A percentile compares a stretch with the other conserved stretches of the same genome.
Conservation (phyloP, 768 basidiomycete species). For the Termitomyces titanicus region DNA sequence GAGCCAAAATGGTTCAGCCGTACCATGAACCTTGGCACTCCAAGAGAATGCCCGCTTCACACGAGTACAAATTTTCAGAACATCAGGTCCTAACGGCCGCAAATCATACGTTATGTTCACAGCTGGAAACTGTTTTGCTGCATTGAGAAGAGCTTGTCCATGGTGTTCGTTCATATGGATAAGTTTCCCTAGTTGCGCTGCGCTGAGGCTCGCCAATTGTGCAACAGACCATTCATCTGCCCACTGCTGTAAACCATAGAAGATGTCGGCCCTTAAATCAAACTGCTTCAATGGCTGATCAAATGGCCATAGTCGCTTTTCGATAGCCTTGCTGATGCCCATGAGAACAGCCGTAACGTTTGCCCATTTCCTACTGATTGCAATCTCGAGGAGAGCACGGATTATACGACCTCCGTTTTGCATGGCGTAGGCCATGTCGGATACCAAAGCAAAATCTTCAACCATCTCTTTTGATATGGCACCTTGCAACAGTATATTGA, state of each 20-base stretch:
- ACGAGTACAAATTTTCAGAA: slow-evolving; percentile 70
- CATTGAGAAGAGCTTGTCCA: slow-evolving; percentile 72
- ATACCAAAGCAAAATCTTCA: slow-evolving; percentile 95
- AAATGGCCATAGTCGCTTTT: slow-evolving; percentile 92
- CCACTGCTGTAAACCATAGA: slow-evolving; percentile 76
- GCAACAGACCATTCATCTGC: slow-evolving; percentile 76
- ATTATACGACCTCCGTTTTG: slow-evolving; percentile 95
- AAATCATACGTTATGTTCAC: slow-evolving; percentile 62
- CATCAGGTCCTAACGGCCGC: slow-evolving; percentile 79
- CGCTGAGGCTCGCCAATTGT: slow-evolving; percentile 66
- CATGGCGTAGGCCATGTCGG: slow-evolving; percentile 90
- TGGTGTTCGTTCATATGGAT: slow-evolving; percentile 85
- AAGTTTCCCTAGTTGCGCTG: slow-evolving; percentile 70
- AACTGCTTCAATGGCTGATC: slow-evolving; percentile 89
- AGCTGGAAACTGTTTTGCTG: slow-evolving; percentile 84
- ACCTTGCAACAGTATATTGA: slow-evolving; percentile 91
- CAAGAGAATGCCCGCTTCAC: slow-evolving; percentile 74
- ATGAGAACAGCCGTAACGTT: slow-evolving; percentile 74
- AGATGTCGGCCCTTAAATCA: slow-evolving; percentile 67
- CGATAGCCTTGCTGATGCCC: slow-evolving; percentile 90
- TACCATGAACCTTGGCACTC: slow-evolving; percentile 72
- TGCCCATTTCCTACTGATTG: slow-evolving; percentile 91
- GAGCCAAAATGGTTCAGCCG: slow-evolving; percentile 86
- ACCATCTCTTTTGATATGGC: slow-evolving; percentile 79
- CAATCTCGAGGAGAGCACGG: slow-evolving; percentile 93